Percentiles rank a stretch among this genome's conserved stretches.
Evolutionary conservation across 23 red algal genomes (phyloP).

Genomic region (Chondrus crispus): DNA sequence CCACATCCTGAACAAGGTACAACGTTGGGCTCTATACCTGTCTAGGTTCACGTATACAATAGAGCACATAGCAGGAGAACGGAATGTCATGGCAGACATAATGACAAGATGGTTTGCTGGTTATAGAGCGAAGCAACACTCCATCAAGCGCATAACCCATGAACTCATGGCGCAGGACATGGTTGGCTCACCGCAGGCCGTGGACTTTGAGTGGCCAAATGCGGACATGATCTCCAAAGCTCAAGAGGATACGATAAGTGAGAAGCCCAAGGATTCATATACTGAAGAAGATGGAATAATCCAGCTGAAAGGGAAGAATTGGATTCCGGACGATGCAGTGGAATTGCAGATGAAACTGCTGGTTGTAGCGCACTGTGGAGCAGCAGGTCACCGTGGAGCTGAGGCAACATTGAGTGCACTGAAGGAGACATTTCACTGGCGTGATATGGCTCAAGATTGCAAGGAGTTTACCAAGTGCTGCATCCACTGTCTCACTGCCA

Average conservation of each 20-base stretch:
- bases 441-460: background rate
- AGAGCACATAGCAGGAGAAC: background rate
- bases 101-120: constrained; percentile 22
- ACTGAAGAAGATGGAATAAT: background rate
- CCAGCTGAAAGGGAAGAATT: background rate
- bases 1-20: constrained; percentile 20
- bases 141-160: background rate
- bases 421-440: background rate
- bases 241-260: background rate
- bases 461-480: background rate
- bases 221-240: background rate
- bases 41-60: constrained; percentile 17
- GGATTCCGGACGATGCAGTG: background rate
- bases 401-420: background rate
- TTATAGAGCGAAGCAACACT: background rate
- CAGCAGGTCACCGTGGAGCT: constrained; percentile 1
- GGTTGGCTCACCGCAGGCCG: background rate
- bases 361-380: constrained; percentile 6
- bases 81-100: constrained; percentile 40
- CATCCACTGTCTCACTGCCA: background rate
- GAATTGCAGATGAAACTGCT: background rate
- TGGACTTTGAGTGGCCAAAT: background rate
- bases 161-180: background rate
- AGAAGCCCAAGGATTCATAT: background rate
- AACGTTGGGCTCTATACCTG: constrained; percentile 36